Conservation (phyloP, 805 yeast genomes). For the Yarrowia divulgata region DNA sequence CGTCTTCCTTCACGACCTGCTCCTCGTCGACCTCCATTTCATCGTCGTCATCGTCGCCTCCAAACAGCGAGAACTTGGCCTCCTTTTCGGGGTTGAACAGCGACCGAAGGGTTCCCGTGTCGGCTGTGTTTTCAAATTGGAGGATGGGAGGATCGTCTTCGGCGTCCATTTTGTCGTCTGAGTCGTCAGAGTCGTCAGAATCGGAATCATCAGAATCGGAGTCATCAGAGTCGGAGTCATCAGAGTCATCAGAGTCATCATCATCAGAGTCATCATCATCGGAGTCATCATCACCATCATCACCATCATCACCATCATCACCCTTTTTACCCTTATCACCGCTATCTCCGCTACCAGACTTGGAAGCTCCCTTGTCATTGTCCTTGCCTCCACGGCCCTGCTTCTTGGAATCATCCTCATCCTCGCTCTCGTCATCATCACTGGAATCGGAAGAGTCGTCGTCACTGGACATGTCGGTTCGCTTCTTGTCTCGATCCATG, state of each 20-base stretch:
- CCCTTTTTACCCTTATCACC: background rate
- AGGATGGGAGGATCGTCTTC: background rate
- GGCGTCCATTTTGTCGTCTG: slow-evolving; percentile 8
- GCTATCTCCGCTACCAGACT: slow-evolving; percentile 1
- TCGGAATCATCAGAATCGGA: slow-evolving; percentile 13
- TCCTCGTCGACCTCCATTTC: slow-evolving; percentile 41
- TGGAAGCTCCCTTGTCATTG: background rate
- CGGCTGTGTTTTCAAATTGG: slow-evolving; percentile 27
- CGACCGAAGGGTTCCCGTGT: slow-evolving; percentile 40
- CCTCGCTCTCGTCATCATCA: slow-evolving; percentile 1
- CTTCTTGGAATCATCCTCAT: background rate
- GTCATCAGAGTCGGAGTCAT: background rate
- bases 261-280: slow-evolving; percentile 1
- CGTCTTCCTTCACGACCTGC: background rate
- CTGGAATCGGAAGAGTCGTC: slow-evolving; percentile 11
- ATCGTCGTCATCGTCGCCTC: slow-evolving; percentile 40
- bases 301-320: slow-evolving; percentile 1
- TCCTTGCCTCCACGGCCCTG: background rate
- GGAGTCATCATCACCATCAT: slow-evolving; percentile 17
- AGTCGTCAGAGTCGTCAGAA: slow-evolving; percentile 12
- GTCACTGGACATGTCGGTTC: slow-evolving; percentile 14
- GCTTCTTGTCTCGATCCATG: slow-evolving; percentile 19
- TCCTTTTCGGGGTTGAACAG: slow-evolving; percentile 42
- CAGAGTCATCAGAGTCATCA: background rate
- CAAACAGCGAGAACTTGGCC: slow-evolving; percentile 43